Percentiles rank a stretch among this genome's conserved stretches.
Conservation (phyloP, 2,329 filamentous ascomycete species). For the Neonectria punicea region DNA sequence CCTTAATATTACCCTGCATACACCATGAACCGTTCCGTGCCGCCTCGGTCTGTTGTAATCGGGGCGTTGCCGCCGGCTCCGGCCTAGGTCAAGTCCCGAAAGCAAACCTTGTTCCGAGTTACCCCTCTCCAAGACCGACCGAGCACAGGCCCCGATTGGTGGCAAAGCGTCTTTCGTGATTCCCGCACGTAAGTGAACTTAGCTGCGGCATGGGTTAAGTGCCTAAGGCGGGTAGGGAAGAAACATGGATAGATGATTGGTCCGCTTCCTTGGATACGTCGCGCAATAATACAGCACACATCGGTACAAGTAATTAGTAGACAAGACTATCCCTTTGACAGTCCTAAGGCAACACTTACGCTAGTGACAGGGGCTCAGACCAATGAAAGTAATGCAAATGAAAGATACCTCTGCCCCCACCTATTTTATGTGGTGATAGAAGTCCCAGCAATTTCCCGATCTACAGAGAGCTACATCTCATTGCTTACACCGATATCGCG, state of each 20-base stretch:
- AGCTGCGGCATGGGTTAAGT: not conserved
- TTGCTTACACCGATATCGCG: too few relatives aligned
- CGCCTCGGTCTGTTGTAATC: not conserved
- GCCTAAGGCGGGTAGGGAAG: not conserved
- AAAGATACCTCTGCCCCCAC: too few relatives aligned
- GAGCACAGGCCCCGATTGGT: conserved; percentile 19
- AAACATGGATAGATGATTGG: conserved; percentile 9
- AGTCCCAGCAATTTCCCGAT: too few relatives aligned
- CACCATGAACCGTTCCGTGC: not conserved
- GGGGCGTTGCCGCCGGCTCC: not conserved
- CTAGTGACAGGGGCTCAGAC: too few relatives aligned
- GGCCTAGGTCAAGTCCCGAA: not conserved
- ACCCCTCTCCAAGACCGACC: not conserved
- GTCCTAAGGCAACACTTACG: too few relatives aligned
- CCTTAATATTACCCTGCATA: not conserved
- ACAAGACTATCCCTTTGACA: too few relatives aligned
- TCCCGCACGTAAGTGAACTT: not conserved
- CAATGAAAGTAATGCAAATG: too few relatives aligned
- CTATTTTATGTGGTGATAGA: too few relatives aligned
- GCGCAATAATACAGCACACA: too few relatives aligned
- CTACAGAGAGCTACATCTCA: too few relatives aligned
- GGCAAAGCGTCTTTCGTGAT: conserved; percentile 3
- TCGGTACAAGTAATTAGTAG: not conserved
- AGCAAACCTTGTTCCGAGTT: not conserved
- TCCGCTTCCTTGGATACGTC: conserved; percentile 3